A percentile compares a stretch with the other conserved stretches of the same genome.
phyloP scores from a whole-genome alignment of 2,329 filamentous ascomycete genomes.

The Phyllosticta paracitricarpa region DNA sequence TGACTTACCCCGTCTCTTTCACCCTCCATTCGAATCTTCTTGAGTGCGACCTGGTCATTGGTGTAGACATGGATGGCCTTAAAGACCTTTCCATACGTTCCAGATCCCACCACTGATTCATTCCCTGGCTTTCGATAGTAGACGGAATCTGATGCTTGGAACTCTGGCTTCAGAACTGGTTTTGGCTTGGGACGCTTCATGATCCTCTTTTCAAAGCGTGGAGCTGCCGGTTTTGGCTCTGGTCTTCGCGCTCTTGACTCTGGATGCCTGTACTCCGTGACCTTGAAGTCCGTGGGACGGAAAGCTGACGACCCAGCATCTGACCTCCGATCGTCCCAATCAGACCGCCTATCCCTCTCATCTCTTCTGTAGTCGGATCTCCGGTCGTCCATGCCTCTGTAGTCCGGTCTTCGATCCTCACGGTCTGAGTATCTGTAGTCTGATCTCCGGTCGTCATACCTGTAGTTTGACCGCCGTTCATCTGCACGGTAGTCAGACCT shows the following conservation, averaged over 20 bases:
- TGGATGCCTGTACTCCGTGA: slow-evolving; percentile 11
- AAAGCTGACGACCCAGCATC: slow-evolving; percentile 8
- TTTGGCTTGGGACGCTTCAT: slow-evolving; percentile 62
- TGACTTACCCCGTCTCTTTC: slow-evolving; percentile 62
- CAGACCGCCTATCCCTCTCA: slow-evolving; percentile 4
- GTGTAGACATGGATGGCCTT: slow-evolving; percentile 92
- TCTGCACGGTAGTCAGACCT: slow-evolving; percentile 22
- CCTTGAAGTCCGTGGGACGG: slow-evolving; percentile 7
- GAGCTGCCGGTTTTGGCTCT: slow-evolving; percentile 24
- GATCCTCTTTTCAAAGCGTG: slow-evolving; percentile 45
- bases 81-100: slow-evolving; percentile 93
- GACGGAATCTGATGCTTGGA: slow-evolving; percentile 73
- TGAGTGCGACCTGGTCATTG: slow-evolving; percentile 70
- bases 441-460: slow-evolving; percentile 12
- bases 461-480: slow-evolving; percentile 26
- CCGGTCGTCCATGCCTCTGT: slow-evolving; percentile 25
- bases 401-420: slow-evolving; percentile 28
- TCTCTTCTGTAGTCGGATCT: slow-evolving; percentile 7
- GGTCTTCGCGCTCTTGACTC: slow-evolving; percentile 19
- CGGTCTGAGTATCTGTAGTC: slow-evolving; percentile 10
- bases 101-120: slow-evolving; percentile 89
- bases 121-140: slow-evolving; percentile 96
- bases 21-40: slow-evolving; percentile 88
- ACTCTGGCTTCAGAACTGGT: slow-evolving; percentile 60
- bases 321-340: slow-evolving; percentile 6